Conservation (phyloP, 1,139 yeast genomes). For the Kurtzmaniella quercitrusa region DNA sequence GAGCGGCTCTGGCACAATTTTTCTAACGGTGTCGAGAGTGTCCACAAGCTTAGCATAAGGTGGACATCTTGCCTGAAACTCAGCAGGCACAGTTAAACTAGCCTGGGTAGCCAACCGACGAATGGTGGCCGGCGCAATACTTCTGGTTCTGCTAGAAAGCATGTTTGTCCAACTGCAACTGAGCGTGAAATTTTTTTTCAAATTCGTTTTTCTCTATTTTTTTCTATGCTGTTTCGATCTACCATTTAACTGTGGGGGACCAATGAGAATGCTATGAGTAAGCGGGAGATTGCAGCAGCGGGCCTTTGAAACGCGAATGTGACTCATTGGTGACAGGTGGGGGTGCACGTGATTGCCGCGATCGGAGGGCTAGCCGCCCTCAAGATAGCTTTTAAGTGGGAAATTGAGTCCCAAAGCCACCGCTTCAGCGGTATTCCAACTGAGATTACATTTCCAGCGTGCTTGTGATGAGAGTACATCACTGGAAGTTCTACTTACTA, state of each 20-base stretch:
- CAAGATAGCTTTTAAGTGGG: conserved; percentile 49
- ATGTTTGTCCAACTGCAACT: background rate
- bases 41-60: conserved; percentile 75
- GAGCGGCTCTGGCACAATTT: conserved; percentile 66
- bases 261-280: background rate
- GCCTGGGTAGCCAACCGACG: conserved; percentile 36
- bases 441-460: conserved; percentile 61
- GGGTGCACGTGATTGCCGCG: background rate
- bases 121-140: background rate
- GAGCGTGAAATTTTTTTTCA: background rate
- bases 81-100: conserved; percentile 47
- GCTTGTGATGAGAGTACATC: conserved; percentile 62
- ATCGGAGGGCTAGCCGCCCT: conserved; percentile 12
- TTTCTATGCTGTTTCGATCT: background rate
- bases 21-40: conserved; percentile 60
- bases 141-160: conserved; percentile 2
- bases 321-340: background rate
- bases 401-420: conserved; percentile 53
- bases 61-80: conserved; percentile 69
- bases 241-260: background rate
- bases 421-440: conserved; percentile 47
- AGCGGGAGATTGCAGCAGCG: background rate
- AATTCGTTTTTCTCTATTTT: background rate
- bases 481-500: conserved; percentile 45
- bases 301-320: background rate